Base-by-base conservation (phyloP, 768 basidiomycete species). In the Mrakia gelida region DNA sequence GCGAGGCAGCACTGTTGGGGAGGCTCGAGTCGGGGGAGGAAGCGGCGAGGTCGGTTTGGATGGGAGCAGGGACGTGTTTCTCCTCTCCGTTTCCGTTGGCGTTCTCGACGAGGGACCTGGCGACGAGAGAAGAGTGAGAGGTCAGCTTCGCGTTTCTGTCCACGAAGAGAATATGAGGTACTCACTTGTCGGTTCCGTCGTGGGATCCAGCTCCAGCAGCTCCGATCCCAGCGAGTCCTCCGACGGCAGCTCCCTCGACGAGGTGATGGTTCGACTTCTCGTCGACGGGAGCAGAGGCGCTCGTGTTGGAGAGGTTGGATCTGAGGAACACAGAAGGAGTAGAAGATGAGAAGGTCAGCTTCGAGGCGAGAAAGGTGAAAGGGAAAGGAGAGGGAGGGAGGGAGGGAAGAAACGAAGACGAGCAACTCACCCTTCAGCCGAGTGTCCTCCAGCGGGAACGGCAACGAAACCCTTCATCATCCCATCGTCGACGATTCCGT, bases 381-480 rank as follows among this genome's bases (percentile, higher is more conserved):
- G 23, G 15, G 23, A 16, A 49, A 49, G 16, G 11, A 52, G 18
- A 45, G 3, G 21, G 4, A 1, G 28, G 45, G 9, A 11, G 23
- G 15, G 23, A 16, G 26, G 4, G n/a, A 49, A 11, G 28, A 4
- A 49, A 5, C 41, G 41, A 43, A 45, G 11, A 45, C 5, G 11
- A 10, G 28, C 21, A 21, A 34, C 32, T 49, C 71, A 32, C 52
- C 16, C 28, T n/a, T 72, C 52, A 9, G 8, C 28, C 11, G 32
- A 26, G 43, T 38, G 18, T 30, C 49, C 28, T 26, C 26, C 54
- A 10, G 71, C 6, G 8, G 54, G 54, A n/a, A 59, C 71, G 30
- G 71, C 52, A 16, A 73, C 54, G 32, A 73, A 73, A 23, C 52
- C 52, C 34, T 61, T 73, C 72, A 61, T 73, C 56, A 61, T 73